A percentile compares a stretch with the other conserved stretches of the same genome.
Conservation (phyloP, 768 basidiomycete species). For the Hericium rajendrae region DNA sequence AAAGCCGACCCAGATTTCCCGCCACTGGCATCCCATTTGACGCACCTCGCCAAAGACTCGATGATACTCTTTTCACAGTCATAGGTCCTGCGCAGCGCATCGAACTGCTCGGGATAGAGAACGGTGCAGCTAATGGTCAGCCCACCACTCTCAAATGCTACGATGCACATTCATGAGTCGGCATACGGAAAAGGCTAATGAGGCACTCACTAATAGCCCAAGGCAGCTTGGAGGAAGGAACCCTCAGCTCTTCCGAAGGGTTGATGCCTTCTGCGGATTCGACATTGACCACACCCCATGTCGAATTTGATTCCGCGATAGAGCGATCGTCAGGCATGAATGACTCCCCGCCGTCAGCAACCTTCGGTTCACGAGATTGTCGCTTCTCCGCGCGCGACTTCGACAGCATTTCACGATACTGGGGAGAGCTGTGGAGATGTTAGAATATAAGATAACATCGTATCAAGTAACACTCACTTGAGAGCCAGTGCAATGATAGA, state of each 20-base stretch:
- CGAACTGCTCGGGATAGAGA: conserved; percentile 95
- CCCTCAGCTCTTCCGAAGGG: conserved; percentile 67
- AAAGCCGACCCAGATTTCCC: conserved; percentile 97
- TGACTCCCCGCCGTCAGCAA: conserved; percentile 61
- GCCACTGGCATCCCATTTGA: conserved; percentile 93
- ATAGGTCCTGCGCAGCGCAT: conserved; percentile 83
- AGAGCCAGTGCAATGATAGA: conserved; percentile 94
- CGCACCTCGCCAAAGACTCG: conserved; percentile 85
- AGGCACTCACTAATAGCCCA: conserved; percentile 66
- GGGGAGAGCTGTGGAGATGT: conserved; percentile 50
- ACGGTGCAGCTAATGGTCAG: conserved; percentile 89
- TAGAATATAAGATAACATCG: neutral
- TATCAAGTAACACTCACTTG: conserved; percentile 42
- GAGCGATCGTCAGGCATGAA: conserved; percentile 93
- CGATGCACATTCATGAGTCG: conserved; percentile 2
- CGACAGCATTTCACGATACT: conserved; percentile 71
- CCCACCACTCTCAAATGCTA: conserved; percentile 86
- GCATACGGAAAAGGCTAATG: neutral
- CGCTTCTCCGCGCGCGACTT: conserved; percentile 74
- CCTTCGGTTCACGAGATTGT: conserved; percentile 42
- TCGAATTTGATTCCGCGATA: conserved; percentile 73
- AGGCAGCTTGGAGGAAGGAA: conserved; percentile 69
- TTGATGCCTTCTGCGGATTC: conserved; percentile 57
- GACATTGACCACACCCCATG: conserved; percentile 88
- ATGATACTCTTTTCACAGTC: conserved; percentile 92